A percentile compares a stretch with the other conserved stretches of the same genome.
These are phyloP conservation scores for Xylaria castorea DNA, from an alignment of 495 filamentous ascomycete genomes.

Conservation along the genomic window DNA sequence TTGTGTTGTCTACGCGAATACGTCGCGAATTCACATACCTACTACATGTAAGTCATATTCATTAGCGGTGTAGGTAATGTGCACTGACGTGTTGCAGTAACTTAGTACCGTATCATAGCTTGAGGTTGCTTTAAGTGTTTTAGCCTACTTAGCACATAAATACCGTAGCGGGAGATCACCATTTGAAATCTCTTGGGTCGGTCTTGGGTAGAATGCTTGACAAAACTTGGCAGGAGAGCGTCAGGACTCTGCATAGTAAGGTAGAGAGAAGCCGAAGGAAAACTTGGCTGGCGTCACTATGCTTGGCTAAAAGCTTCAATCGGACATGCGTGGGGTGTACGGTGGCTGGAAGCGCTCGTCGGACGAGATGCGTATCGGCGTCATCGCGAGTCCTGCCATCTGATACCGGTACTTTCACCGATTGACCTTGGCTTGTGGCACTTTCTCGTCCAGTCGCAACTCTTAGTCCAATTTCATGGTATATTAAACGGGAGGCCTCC, in stretches of 20 bases:
- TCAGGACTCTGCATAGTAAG: not conserved
- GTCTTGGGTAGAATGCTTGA: conserved; percentile 3
- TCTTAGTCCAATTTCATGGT: not conserved
- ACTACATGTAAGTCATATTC: not conserved
- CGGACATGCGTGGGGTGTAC: not conserved
- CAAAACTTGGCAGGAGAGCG: conserved; percentile 18
- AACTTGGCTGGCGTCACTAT: conserved; percentile 1
- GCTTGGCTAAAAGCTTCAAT: conserved; percentile 13
- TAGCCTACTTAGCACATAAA: not conserved
- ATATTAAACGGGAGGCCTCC: conserved; percentile 1
- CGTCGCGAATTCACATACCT: not conserved
- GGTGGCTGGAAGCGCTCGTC: not conserved
- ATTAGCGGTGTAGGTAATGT: not conserved
- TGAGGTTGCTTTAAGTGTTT: not conserved
- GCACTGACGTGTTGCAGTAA: not conserved
- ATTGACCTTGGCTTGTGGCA: not conserved
- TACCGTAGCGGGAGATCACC: conserved; percentile 3
- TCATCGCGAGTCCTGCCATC: too few relatives aligned
- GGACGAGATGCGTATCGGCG: not conserved
- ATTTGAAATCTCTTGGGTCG: not conserved
- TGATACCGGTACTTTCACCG: not conserved
- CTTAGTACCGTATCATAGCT: too few relatives aligned
- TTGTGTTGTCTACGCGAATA: not conserved
- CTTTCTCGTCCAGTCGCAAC: not conserved
- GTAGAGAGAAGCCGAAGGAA: not conserved